These are phyloP conservation scores for Scheffersomyces lignicola DNA, from an alignment of 1,139 yeast species.

Conservation along the genomic window DNA sequence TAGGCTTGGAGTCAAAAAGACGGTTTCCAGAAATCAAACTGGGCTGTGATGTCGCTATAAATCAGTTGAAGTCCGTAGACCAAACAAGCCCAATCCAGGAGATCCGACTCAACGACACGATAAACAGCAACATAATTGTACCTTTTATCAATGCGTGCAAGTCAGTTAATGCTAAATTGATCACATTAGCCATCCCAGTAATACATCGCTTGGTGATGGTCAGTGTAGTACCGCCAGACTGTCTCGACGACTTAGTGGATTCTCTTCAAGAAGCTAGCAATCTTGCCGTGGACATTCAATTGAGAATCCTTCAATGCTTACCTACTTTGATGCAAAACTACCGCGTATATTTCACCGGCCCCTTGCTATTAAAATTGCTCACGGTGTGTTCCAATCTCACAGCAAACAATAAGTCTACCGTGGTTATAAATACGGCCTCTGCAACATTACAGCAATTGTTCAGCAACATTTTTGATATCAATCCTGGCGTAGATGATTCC, in stretches of 20 bases:
- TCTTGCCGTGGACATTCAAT: conserved; percentile 77
- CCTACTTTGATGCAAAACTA: conserved; percentile 75
- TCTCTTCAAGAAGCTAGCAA: conserved; percentile 75
- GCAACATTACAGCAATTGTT: conserved; percentile 90
- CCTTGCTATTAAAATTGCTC: conserved; percentile 57
- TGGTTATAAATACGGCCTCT: conserved; percentile 87
- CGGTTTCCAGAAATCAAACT: conserved; percentile 64
- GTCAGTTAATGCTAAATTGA: conserved; percentile 72
- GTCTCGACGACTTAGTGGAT: conserved; percentile 56
- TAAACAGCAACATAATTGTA: conserved; percentile 53
- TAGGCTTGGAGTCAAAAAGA: conserved; percentile 71
- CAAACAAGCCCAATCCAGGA: conserved; percentile 17
- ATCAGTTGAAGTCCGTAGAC: conserved; percentile 38
- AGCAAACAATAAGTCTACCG: conserved; percentile 64
- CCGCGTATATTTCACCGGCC: conserved; percentile 53
- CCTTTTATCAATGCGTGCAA: conserved; percentile 78
- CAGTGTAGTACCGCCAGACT: conserved; percentile 49
- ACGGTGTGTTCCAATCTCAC: conserved; percentile 73
- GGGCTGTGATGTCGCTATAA: conserved; percentile 64
- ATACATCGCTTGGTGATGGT: conserved; percentile 57
- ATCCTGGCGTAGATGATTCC: conserved; percentile 10
- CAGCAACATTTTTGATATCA: conserved; percentile 69
- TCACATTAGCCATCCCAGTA: conserved; percentile 69
- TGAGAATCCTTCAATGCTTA: conserved; percentile 81
- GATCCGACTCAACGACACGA: conserved; percentile 23